phyloP scores from a whole-genome alignment of 2,329 filamentous ascomycete species.

The Venturia asperata region DNA sequence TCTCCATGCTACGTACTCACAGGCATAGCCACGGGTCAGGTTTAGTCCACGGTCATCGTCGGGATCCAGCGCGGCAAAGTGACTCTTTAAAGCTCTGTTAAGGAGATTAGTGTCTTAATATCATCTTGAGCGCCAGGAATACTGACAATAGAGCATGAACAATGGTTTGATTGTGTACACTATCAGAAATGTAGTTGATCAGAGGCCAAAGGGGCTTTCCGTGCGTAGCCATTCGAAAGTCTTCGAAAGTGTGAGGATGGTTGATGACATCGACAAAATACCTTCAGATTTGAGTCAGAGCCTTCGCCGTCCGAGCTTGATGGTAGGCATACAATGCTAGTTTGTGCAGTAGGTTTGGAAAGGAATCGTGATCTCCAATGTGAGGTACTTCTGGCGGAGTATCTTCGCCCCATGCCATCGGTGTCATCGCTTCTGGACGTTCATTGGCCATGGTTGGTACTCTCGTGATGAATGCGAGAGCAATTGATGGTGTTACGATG shows the following conservation, averaged over 20 bases:
- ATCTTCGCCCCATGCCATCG: neutral
- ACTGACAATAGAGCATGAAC: slow-evolving; percentile 68
- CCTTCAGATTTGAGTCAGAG: slow-evolving; percentile 34
- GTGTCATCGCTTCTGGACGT: neutral
- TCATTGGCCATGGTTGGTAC: neutral
- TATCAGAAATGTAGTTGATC: slow-evolving; percentile 56
- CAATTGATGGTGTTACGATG: neutral
- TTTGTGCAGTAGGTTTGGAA: slow-evolving; percentile 60
- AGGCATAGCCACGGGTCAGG: slow-evolving; percentile 63
- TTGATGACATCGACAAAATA: slow-evolving; percentile 57
- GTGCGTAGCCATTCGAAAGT: slow-evolving; percentile 59
- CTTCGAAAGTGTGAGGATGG: slow-evolving; percentile 64
- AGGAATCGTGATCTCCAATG: slow-evolving; percentile 52
- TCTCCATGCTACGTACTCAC: slow-evolving; percentile 75
- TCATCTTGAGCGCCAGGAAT: neutral
- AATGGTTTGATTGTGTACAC: slow-evolving; percentile 60
- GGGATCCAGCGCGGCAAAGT: slow-evolving; percentile 57
- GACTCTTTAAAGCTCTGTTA: slow-evolving; percentile 63
- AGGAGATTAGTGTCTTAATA: neutral
- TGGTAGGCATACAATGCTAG: slow-evolving; percentile 48
- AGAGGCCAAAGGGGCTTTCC: slow-evolving; percentile 52
- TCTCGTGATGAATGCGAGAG: neutral
- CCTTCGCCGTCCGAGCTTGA: neutral
- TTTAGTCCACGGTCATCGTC: slow-evolving; percentile 57
- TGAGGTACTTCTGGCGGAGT: slow-evolving; percentile 35